Base-by-base conservation (phyloP, 2,329 filamentous ascomycete genomes). In the Aspergillus luchuensis region DNA sequence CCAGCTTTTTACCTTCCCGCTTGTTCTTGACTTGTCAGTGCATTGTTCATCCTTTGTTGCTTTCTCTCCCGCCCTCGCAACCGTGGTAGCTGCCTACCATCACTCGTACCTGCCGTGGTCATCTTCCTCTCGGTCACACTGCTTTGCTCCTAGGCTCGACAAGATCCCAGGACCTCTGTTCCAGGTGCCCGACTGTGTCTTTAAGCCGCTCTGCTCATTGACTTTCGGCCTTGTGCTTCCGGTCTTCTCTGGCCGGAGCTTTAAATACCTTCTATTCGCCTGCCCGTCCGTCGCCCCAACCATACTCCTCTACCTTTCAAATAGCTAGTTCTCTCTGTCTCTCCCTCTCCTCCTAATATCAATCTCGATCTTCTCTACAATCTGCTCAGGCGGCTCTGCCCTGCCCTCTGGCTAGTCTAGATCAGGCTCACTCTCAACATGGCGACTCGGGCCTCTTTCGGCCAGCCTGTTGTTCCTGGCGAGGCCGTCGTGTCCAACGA, bases 41-140 rank as follows among this genome's bases (percentile, higher is more conserved):
- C 47, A 50, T 50, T 50, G 47, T 50, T n/a, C 25, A 28, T n/a
- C n/a, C 47, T 50, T 50, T 25, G 45, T 50, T 28, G 47, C 47
- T 45, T 21, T 23, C 10, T 50, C 47, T 50, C 25, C 47, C 47
- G 47, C 25, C 5, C 8, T 36, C 47, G 28, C 47, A 30, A 50
- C 47, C 47, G 47, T 50, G 47, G 47, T 50, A 50, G 25, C 47
- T 10, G n/a, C 23, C 8, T 45, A n/a, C 45, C 11, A 49, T 8
- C 45, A 30, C 47, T 50, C 47, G 47, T 50, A 19, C 47, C 47
- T 50, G 47, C 47, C 15, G 47, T 50, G 47, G 47, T 33, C 47
- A 6, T 17, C 41, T 19, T 11, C 17, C 8, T 2, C 8, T 21
- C 45, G 13, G 45, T n/a, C 23, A 23, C 45, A 7, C 47, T 30